Conservation (phyloP, 1,284 basidiomycete genomes). For the Pyrrhoderma noxium region DNA sequence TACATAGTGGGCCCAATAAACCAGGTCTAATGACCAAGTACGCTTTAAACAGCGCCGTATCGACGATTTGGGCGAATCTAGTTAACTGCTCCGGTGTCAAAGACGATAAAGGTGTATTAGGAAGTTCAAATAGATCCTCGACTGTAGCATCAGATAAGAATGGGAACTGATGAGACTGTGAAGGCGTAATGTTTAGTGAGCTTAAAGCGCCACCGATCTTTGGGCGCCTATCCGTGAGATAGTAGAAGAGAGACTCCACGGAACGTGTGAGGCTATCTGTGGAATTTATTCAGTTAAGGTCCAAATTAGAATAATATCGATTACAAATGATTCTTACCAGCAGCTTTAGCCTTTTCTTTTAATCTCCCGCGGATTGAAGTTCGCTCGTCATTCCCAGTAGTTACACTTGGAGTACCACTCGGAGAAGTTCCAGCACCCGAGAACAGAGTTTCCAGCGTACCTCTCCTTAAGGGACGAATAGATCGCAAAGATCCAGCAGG, state of each 20-base stretch:
- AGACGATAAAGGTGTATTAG: conserved; percentile 60
- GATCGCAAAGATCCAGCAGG: conserved; percentile 40
- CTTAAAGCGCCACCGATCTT: conserved; percentile 74
- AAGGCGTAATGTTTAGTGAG: conserved; percentile 61
- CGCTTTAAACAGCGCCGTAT: conserved; percentile 93
- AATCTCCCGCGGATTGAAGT: conserved; percentile 42
- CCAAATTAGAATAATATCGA: neutral
- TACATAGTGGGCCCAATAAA: conserved; percentile 82
- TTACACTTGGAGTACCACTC: conserved; percentile 7
- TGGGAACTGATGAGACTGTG: conserved; percentile 55
- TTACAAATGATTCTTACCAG: neutral
- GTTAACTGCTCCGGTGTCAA: conserved; percentile 77
- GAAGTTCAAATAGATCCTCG: conserved; percentile 69
- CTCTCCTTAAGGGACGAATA: conserved; percentile 19
- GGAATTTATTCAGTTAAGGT: neutral
- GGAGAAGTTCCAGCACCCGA: neutral
- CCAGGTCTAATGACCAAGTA: conserved; percentile 82
- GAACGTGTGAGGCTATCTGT: conserved; percentile 57
- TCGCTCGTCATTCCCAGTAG: conserved; percentile 51
- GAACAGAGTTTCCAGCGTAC: conserved; percentile 4
- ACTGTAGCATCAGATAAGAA: conserved; percentile 61
- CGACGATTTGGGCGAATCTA: conserved; percentile 87
- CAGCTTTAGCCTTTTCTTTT: conserved; percentile 30
- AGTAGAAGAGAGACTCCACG: conserved; percentile 61
- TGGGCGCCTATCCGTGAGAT: conserved; percentile 80